A percentile compares a stretch with the other conserved stretches of the same genome.
These are phyloP conservation scores for Typha latifolia DNA, from an alignment of 176 grass and related monocot genomes.

Conservation along the genomic window DNA sequence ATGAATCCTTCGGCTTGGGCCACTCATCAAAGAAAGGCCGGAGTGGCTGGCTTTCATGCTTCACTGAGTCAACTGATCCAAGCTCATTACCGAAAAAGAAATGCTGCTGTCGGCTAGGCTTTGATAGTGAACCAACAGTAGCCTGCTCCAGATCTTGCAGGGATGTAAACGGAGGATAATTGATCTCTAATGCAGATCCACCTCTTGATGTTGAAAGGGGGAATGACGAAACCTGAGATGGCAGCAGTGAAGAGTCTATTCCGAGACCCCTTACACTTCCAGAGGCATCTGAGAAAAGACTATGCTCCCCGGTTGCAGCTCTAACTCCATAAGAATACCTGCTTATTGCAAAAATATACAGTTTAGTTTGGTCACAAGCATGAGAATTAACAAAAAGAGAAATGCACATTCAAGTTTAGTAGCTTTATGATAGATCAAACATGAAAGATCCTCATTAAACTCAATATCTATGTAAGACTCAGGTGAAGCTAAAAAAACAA, in stretches of 20 bases:
- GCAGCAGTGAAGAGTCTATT: slow-evolving; percentile 27
- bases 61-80: slow-evolving; percentile 12
- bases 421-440: no score
- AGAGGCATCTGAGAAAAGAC: slow-evolving; percentile 44
- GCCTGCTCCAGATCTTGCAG: slow-evolving; percentile 36
- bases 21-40: slow-evolving; percentile 91
- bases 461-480: no score
- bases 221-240: slow-evolving; percentile 24
- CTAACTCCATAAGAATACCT: slow-evolving; percentile 46
- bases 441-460: no score
- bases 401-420: background rate
- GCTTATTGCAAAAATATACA: background rate
- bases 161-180: slow-evolving; percentile 31
- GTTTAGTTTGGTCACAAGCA: no score
- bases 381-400: no score
- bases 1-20: slow-evolving; percentile 58
- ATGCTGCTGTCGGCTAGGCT: slow-evolving; percentile 27
- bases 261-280: slow-evolving; percentile 12
- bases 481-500: no score
- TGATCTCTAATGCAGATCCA: background rate
- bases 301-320: slow-evolving; percentile 47
- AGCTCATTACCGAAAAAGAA: slow-evolving; percentile 34
- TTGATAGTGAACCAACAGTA: slow-evolving; percentile 29
- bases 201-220: slow-evolving; percentile 11
- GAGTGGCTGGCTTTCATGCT: slow-evolving; percentile 57